Percentiles rank a stretch among this genome's conserved stretches.
phyloP scores from a whole-genome alignment of 352 stramenopile species.

The Aphanomyces stellatus region DNA sequence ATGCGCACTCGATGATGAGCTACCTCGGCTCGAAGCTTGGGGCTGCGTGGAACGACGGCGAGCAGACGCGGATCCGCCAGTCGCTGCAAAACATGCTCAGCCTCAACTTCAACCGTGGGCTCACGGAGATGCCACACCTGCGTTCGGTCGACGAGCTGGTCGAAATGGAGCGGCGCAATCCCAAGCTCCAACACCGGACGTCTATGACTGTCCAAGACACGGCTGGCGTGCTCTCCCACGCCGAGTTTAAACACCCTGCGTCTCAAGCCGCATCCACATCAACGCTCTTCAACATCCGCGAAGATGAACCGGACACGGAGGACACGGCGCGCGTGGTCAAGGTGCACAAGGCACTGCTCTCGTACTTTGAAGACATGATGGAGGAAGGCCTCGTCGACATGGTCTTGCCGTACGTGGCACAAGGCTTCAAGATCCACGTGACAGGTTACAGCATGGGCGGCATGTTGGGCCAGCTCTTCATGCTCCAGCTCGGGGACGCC shows the following conservation, averaged over 20 bases:
- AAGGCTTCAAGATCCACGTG: conserved; percentile 57
- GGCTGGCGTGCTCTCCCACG: not conserved
- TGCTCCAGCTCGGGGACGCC: conserved; percentile 62
- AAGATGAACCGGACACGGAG: conserved; percentile 42
- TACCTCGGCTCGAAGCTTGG: conserved; percentile 78
- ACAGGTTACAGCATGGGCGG: conserved; percentile 81
- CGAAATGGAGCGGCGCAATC: conserved; percentile 15
- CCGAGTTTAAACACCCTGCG: conserved; percentile 24
- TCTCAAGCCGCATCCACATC: conserved; percentile 25
- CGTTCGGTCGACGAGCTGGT: conserved; percentile 69
- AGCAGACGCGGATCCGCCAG: conserved; percentile 72
- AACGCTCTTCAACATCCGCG: conserved; percentile 31
- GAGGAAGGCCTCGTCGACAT: conserved; percentile 57
- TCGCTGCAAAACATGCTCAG: conserved; percentile 83
- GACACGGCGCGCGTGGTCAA: conserved; percentile 48
- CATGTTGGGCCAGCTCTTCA: conserved; percentile 68
- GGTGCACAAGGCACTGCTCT: conserved; percentile 64
- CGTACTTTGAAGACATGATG: conserved; percentile 81
- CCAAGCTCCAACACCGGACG: not conserved
- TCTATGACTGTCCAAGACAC: not conserved
- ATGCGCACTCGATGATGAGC: conserved; percentile 54
- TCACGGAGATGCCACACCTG: conserved; percentile 49
- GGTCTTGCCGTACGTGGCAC: conserved; percentile 63
- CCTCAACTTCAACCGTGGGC: conserved; percentile 50
- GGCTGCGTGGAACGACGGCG: conserved; percentile 67